Evolutionary conservation across 169 alveolate genomes (phyloP), one percentile per base, ranked within the genome.

Genomic region (Cryptosporidium sp.): DNA sequence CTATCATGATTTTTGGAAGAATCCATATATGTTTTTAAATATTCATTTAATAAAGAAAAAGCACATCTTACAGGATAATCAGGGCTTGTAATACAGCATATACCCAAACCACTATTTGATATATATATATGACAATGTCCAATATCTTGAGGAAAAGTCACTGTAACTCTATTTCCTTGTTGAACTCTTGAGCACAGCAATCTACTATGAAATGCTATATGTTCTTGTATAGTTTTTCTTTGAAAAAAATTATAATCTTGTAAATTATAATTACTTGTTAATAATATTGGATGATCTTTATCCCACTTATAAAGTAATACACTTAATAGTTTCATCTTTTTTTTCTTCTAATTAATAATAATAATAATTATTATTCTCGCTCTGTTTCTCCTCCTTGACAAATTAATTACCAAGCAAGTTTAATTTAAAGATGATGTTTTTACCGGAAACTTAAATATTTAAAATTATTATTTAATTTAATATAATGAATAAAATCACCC

Each of bases 11-110:
- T 67, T 43, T 23, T 69, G 3, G 43, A 43, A 43, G 43, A 43
- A 43, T 84, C 69, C 41, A 85, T 21, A 37, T 37, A 85, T 7
- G 70, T 91, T 48, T 65, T 45, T 55, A 93, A 45, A 31, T 86
- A 85, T 58, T 89, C 86, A 41, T 89, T 92, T 50, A 95, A 84
- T 43, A 94, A 58, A 4, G 94, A 93, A 73, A 93, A 95, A 0
- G 97, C 97, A 26, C 94, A 95, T 51, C 97, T 91, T 84, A 94
- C 86, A 0, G 97, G 97, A 69, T 95, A 95, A 29, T 93, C 94
- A 1, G 85, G 84, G 6, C 93, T 91, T 3, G 96, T 87, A 12
- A 95, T 69, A 45, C 92, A 95, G 26, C 95, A 68, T 50, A 91
- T 91, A 26, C 92, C 93, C 12, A 92, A 69, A 6, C 95, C 95